Conservation (phyloP, 169 alveolate genomes). For the Amoebophrya sp. region DNA sequence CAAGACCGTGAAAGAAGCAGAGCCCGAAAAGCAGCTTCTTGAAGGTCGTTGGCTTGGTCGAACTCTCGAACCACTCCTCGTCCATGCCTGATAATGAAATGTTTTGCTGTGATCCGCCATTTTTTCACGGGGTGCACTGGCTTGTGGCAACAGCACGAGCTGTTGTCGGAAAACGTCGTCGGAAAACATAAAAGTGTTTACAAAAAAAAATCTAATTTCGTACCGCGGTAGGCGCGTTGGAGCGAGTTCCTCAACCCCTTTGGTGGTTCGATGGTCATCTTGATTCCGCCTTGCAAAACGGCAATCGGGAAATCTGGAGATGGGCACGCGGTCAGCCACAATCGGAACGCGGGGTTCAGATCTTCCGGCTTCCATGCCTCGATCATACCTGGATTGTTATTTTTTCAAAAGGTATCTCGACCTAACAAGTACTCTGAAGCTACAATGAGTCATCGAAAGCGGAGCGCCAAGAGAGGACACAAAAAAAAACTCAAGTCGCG, state of each 20-base stretch:
- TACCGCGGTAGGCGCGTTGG: slow-evolving; percentile 59
- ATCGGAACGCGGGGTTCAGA: slow-evolving; percentile 56
- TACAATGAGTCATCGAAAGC: no score
- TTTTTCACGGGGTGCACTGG: slow-evolving; percentile 80
- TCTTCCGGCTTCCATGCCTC: slow-evolving; percentile 51
- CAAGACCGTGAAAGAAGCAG: slow-evolving; percentile 88
- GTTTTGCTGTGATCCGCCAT: slow-evolving; percentile 80
- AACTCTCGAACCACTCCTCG: slow-evolving; percentile 77
- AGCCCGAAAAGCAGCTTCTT: slow-evolving; percentile 81
- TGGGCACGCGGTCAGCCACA: slow-evolving; percentile 84
- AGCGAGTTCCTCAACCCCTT: slow-evolving; percentile 81
- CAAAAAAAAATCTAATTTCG: no score
- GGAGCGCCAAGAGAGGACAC: no score
- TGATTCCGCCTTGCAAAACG: slow-evolving; percentile 65
- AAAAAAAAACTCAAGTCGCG: no score
- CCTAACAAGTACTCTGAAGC: no score
- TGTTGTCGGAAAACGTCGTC: slow-evolving; percentile 58
- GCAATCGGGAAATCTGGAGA: slow-evolving; percentile 69
- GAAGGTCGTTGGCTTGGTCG: slow-evolving; percentile 78
- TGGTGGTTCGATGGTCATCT: slow-evolving; percentile 90
- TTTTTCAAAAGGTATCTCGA: no score
- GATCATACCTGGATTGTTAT: no score
- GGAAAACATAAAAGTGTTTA: background rate
- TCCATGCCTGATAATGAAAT: slow-evolving; percentile 70
- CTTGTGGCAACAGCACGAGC: slow-evolving; percentile 76